These are phyloP conservation scores for Euphorbia pulcherrima DNA, from an alignment of 345 rosid genomes.

Conservation along the genomic window DNA sequence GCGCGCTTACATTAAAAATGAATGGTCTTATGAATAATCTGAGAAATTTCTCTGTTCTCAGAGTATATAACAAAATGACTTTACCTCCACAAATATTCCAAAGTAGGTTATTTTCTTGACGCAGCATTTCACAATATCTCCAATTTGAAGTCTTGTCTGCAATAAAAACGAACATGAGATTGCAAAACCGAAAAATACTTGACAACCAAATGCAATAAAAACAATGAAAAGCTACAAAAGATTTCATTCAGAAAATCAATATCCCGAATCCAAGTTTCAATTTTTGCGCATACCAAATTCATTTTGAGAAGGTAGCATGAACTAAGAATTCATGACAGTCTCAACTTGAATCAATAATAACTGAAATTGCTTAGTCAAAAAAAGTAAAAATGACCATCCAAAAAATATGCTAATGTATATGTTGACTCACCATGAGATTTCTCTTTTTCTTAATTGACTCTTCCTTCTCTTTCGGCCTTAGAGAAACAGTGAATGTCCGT, in stretches of 20 bases:
- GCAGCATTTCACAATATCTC: constrained; percentile 84
- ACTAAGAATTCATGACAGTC: neutral
- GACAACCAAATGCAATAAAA: constrained; percentile 11
- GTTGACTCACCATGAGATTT: constrained; percentile 63
- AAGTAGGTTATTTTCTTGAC: constrained; percentile 85
- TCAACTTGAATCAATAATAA: neutral
- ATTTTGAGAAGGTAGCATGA: neutral
- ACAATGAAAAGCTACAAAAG: neutral
- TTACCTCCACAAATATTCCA: constrained; percentile 92
- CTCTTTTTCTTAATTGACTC: constrained; percentile 67
- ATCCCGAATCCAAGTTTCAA: constrained; percentile 3
- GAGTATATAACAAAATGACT: neutral
- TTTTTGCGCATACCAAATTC: neutral
- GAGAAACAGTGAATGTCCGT: constrained; percentile 70
- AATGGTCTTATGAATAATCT: neutral
- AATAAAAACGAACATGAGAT: constrained; percentile 20
- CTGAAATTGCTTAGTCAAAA: neutral
- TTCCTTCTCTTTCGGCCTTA: constrained; percentile 77
- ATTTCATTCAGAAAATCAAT: constrained; percentile 7
- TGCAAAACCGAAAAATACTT: constrained; percentile 9
- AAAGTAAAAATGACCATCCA: neutral
- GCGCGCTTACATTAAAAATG: too few relatives aligned
- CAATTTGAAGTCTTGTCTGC: constrained; percentile 82
- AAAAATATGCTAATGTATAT: constrained; percentile 12
- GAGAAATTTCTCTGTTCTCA: neutral